Evolutionary conservation across 176 grass and related monocot species (phyloP), one percentile per base, ranked within the genome.

Genomic region (Pontederia crassipes): DNA sequence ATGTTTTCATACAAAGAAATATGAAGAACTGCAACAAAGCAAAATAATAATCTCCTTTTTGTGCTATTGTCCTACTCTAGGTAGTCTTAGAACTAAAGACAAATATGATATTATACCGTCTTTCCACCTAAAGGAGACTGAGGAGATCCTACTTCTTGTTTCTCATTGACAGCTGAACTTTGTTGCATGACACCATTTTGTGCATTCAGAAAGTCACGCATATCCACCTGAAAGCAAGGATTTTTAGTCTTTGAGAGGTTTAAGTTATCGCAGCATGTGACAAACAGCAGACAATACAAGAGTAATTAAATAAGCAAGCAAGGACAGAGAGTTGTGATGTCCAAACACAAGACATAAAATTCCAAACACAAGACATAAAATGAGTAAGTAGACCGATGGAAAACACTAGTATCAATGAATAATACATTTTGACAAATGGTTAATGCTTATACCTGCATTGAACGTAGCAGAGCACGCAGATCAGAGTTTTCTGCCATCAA

Each of bases 201-300:
- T 58, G 94, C 94, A 81, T 93, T 98, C 47, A 98, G 78, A 55
- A 98, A 98, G 59, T 98, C 81, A 28, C 94, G 85, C 94, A 98
- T 89, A 76, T 98, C 94, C 84, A 84, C 80, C 93, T 97, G 71
- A 80, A 28, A 24, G 20, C 20, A 24, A 29, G 4, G 46, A 49
- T 13, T 52, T 58, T 17, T 61, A 17, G 40, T 32, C 54, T 14
- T 15, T 12, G 17, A 53, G 40, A 7, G 5, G 11, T 7, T 54
- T 32, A 2, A 32, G 6, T 67, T 45, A 46, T 24, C 12, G 0
- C 12, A 10, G 28, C 12, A 12, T 59, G 24, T 59, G 18, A 28
- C 9, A 4, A 29, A 59, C 12, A 28, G 28, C 11, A 12, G 13
- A 12, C 18, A 40, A 40, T 2, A 40, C 6, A 40, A 40, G 2